Percentiles rank a stretch among this genome's conserved stretches.
phyloP scores from a whole-genome alignment of 257 asterid genomes.

The Fraxinus anomala region DNA sequence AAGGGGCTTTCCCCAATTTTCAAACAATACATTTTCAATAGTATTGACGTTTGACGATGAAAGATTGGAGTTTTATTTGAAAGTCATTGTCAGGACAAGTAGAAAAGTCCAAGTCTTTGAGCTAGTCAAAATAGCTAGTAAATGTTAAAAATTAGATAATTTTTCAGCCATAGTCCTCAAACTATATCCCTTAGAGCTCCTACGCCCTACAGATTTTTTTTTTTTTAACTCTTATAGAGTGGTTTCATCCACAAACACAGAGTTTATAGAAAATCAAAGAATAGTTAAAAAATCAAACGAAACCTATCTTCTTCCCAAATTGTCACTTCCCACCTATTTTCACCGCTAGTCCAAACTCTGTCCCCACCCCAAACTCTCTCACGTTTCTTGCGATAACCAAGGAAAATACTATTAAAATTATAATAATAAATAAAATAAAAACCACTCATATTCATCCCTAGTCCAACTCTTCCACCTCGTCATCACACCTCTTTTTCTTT shows the following conservation, averaged over 20 bases:
- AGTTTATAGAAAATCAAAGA: too few species aligned
- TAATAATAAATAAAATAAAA: too few species aligned
- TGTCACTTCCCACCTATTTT: too few species aligned
- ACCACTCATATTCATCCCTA: background rate
- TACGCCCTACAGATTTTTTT: background rate
- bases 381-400: background rate
- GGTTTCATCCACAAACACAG: too few species aligned
- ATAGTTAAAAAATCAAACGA: too few species aligned
- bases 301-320: too few species aligned
- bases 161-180: background rate
- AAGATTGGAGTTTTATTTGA: background rate
- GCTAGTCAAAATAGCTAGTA: background rate
- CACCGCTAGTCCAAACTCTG: background rate
- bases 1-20: too few species aligned
- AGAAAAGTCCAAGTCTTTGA: background rate
- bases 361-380: background rate
- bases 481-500: too few species aligned
- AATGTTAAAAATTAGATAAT: background rate
- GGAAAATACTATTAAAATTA: too few species aligned
- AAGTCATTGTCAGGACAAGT: background rate
- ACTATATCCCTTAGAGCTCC: background rate
- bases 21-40: background rate
- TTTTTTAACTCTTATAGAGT: background rate
- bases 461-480: background rate
- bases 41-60: background rate